phyloP scores from a whole-genome alignment of 495 filamentous ascomycete species.

The Aspergillus egyptiacus region DNA sequence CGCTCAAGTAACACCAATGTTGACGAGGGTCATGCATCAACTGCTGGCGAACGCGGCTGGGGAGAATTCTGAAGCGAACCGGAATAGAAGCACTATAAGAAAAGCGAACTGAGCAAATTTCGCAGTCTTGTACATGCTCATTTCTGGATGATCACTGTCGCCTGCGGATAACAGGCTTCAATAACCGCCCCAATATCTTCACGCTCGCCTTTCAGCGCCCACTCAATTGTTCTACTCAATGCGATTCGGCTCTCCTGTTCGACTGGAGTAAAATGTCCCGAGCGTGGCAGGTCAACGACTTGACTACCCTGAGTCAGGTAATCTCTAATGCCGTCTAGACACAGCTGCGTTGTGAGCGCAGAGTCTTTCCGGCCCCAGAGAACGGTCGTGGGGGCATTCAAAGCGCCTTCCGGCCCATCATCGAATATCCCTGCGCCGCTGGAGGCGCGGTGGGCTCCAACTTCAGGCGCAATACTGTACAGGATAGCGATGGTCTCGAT shows the following conservation, averaged over 20 bases:
- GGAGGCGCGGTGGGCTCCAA: conserved; percentile 22
- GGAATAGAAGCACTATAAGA: not conserved
- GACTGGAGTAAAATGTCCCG: conserved; percentile 40
- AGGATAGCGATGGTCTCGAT: conserved; percentile 41
- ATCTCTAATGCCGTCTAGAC: conserved; percentile 39
- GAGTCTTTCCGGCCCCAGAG: conserved; percentile 47
- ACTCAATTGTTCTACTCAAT: conserved; percentile 29
- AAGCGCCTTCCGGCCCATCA: conserved; percentile 35
- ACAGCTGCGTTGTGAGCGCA: conserved; percentile 33
- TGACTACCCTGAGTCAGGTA: conserved; percentile 37
- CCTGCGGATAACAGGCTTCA: conserved; percentile 27
- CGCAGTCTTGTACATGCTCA: conserved; percentile 12
- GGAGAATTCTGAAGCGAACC: too few relatives aligned
- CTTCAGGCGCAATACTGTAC: conserved; percentile 31
- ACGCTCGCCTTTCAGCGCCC: conserved; percentile 34
- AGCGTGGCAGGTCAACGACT: conserved; percentile 33
- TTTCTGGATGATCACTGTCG: conserved; percentile 28
- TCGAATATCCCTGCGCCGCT: conserved; percentile 43
- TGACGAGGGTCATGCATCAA: too few relatives aligned
- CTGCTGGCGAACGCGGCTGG: too few relatives aligned
- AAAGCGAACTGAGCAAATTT: not conserved
- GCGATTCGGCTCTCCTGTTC: conserved; percentile 35
- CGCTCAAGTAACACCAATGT: not conserved
- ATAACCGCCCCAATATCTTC: conserved; percentile 30
- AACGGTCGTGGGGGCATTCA: conserved; percentile 46